A percentile compares a stretch with the other conserved stretches of the same genome.
Conservation (phyloP, 2,329 filamentous ascomycete genomes). For the Aspergillus ustus region DNA sequence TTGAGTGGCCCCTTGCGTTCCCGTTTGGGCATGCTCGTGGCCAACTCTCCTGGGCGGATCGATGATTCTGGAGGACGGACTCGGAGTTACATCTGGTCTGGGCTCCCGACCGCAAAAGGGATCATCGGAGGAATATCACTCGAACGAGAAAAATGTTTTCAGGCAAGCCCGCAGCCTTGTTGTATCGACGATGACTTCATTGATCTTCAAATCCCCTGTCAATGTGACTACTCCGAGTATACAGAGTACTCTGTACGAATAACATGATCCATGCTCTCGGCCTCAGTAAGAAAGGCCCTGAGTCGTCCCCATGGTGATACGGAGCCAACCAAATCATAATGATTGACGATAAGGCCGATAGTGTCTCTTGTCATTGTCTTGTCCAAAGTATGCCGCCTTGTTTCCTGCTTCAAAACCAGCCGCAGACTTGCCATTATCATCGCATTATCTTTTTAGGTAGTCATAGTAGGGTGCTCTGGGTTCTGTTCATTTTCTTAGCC, state of each 20-base stretch:
- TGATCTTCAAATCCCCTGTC: background rate
- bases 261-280: background rate
- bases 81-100: background rate
- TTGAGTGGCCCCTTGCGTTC: conserved; percentile 27
- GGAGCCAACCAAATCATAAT: conserved; percentile 6
- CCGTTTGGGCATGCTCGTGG: conserved; percentile 27
- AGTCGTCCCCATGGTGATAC: conserved; percentile 4
- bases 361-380: conserved; percentile 20
- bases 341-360: conserved; percentile 13
- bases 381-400: conserved; percentile 1
- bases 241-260: background rate
- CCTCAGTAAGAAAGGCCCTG: background rate
- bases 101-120: background rate
- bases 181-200: background rate
- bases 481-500: conserved; percentile 20
- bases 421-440: conserved; percentile 12
- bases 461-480: conserved; percentile 2
- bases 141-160: background rate
- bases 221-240: background rate
- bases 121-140: background rate
- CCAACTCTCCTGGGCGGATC: conserved; percentile 18
- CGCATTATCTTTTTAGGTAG: conserved; percentile 1
- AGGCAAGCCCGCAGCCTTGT: background rate
- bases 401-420: conserved; percentile 5
- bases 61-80: background rate